phyloP scores from a whole-genome alignment of 2,329 filamentous ascomycete genomes.

The Penicillium freii region DNA sequence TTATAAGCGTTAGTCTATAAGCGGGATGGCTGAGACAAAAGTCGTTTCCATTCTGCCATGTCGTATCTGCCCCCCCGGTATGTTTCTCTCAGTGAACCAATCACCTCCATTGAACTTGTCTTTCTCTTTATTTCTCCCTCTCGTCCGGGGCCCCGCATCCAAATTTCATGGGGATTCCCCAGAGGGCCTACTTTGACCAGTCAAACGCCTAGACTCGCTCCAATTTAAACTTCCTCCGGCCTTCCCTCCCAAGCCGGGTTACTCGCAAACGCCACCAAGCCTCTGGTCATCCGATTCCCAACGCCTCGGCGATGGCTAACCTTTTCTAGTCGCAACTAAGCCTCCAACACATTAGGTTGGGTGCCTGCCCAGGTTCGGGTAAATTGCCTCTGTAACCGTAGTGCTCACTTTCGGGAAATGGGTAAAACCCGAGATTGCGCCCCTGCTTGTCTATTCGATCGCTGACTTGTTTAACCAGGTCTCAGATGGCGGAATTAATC shows the following conservation, averaged over 20 bases:
- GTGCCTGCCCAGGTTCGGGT: not conserved
- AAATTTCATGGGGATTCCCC: not conserved
- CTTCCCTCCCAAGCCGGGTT: not conserved
- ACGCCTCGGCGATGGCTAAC: not conserved
- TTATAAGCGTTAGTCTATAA: no score
- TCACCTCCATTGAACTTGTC: not conserved
- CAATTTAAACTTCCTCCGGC: not conserved
- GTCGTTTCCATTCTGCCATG: not conserved
- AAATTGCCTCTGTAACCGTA: not conserved
- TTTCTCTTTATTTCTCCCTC: not conserved
- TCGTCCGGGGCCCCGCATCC: constrained; percentile 2
- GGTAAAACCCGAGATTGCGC: not conserved
- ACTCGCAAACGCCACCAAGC: constrained; percentile 1
- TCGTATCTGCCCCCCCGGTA: not conserved
- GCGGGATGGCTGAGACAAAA: not conserved
- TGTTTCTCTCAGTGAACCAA: not conserved
- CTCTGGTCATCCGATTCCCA: not conserved
- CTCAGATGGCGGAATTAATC: not conserved
- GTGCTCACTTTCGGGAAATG: not conserved
- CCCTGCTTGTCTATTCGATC: not conserved
- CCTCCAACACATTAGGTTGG: not conserved
- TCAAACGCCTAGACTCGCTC: not conserved
- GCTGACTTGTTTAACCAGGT: not conserved
- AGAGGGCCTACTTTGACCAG: not conserved
- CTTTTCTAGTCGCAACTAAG: not conserved